A percentile compares a stretch with the other conserved stretches of the same genome.
Evolutionary conservation across 306 rosid species (phyloP).

Genomic region (Albizia julibrissin): DNA sequence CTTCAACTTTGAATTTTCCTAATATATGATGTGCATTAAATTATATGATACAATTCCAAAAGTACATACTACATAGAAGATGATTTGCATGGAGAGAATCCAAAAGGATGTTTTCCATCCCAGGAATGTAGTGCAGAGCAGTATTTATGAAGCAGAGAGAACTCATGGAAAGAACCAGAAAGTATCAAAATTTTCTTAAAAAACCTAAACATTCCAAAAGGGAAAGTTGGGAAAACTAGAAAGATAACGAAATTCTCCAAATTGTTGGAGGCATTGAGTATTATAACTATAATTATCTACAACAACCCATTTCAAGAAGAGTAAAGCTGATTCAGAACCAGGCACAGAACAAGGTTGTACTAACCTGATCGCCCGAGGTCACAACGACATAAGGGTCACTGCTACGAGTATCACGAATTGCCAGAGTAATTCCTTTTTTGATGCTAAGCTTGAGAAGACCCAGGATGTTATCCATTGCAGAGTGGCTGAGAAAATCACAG

Average conservation of each 20-base stretch:
- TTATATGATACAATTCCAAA: neutral
- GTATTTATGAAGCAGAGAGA: neutral
- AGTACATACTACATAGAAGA: neutral
- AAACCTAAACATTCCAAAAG: neutral
- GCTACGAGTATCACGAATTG: conserved; percentile 63
- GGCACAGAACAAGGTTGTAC: neutral
- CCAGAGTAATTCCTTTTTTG: conserved; percentile 64
- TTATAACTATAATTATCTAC: neutral
- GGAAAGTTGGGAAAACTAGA: neutral
- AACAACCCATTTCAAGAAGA: neutral
- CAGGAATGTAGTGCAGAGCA: neutral
- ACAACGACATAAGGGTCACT: conserved; percentile 83
- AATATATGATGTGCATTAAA: neutral
- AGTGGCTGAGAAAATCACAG: neutral
- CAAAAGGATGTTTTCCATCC: neutral
- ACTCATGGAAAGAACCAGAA: neutral
- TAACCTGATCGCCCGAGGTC: conserved; percentile 56
- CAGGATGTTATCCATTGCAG: conserved; percentile 43
- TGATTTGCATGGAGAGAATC: neutral
- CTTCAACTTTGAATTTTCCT: neutral
- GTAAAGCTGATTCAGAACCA: neutral
- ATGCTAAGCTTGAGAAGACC: conserved; percentile 81
- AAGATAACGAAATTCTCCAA: neutral
- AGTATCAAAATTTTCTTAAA: neutral
- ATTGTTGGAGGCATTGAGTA: neutral